These are phyloP conservation scores for Dothiorella sarmentorum DNA, from an alignment of 2,329 filamentous ascomycete species.

Conservation along the genomic window DNA sequence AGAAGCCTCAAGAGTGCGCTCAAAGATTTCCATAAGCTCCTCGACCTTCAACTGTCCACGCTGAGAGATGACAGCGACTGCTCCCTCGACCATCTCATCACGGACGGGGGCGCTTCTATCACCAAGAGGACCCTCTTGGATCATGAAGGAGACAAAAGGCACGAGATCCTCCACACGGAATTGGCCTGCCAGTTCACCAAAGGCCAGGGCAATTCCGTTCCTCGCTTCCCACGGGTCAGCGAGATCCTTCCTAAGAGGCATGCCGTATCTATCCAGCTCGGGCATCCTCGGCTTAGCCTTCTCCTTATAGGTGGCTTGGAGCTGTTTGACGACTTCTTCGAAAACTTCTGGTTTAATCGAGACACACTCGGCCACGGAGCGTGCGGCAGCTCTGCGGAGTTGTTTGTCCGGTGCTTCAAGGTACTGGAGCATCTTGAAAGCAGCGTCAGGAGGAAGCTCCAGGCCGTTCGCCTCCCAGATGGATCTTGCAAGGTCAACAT, in stretches of 20 bases:
- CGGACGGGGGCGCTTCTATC: constrained; percentile 76
- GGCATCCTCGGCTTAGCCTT: constrained; percentile 79
- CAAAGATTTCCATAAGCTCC: constrained; percentile 86
- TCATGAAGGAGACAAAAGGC: constrained; percentile 77
- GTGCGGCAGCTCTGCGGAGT: constrained; percentile 77
- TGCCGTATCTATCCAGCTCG: constrained; percentile 87
- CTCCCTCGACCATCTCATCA: constrained; percentile 87
- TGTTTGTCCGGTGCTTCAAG: constrained; percentile 76
- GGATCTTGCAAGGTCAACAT: constrained; percentile 73
- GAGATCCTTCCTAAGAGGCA: constrained; percentile 84
- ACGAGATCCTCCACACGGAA: constrained; percentile 70
- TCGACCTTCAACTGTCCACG: constrained; percentile 83
- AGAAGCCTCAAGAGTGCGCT: constrained; percentile 78
- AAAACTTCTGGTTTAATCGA: constrained; percentile 59
- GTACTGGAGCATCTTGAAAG: constrained; percentile 70
- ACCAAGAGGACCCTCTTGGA: constrained; percentile 80
- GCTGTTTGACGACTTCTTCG: constrained; percentile 57
- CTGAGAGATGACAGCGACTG: constrained; percentile 72
- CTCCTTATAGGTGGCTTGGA: constrained; percentile 71
- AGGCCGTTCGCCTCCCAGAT: constrained; percentile 97
- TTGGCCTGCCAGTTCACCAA: constrained; percentile 72
- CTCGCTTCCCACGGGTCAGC: constrained; percentile 88
- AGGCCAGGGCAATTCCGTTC: constrained; percentile 83
- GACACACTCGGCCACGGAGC: constrained; percentile 73
- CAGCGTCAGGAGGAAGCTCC: constrained; percentile 61